Base-by-base conservation (phyloP, 768 basidiomycete species). In the Tricholoma flavovirens region DNA sequence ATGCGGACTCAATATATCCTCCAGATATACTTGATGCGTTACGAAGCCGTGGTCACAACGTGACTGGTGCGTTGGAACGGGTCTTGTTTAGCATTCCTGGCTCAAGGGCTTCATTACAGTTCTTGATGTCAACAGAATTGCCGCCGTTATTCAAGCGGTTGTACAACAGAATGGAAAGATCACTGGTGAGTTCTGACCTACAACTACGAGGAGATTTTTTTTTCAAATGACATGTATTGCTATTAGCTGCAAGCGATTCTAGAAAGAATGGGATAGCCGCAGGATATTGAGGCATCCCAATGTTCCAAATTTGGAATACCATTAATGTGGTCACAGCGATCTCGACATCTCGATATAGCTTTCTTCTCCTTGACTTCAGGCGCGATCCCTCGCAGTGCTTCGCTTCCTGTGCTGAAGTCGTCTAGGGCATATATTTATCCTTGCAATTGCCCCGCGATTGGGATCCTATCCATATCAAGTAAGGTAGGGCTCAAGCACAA, bases 251-350 rank as follows among this genome's bases (percentile, higher is more conserved):
- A 8, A 92, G 90, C 66, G 94, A 97, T 70, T 92, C 90, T 17
- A 81, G 93, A 66, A 96, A 95, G 76, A 89, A 93, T 60, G 93
- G 93, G n/a, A 80, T 93, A 40, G 90, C 94, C 4, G 84, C 89
- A 48, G 94, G 89, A 3, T 95, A 94, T 71, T 92, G 69, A 67
- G 71, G 71, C 6, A 67, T 70, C 46, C 62, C 71, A 26, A 26
- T 26, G 24, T 26, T 26, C 4, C 38, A 40, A 40, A 22, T 10
- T 19, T 5, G 15, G 10, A 10, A 2, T 15, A 21, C 5, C 40
- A 19, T 42, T 17, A 3, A n/a, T 21, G 6, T 11, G 17, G 5
- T 7, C 9, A 32, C 30, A 8, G 30, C 8, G 8, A 42, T 42
- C 40, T 19, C 19, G 17, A 42, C 40, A 19, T 40, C 38, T 19